Base-by-base conservation (phyloP, 768 basidiomycete genomes). In the Hygrophoropsis aurantiaca region DNA sequence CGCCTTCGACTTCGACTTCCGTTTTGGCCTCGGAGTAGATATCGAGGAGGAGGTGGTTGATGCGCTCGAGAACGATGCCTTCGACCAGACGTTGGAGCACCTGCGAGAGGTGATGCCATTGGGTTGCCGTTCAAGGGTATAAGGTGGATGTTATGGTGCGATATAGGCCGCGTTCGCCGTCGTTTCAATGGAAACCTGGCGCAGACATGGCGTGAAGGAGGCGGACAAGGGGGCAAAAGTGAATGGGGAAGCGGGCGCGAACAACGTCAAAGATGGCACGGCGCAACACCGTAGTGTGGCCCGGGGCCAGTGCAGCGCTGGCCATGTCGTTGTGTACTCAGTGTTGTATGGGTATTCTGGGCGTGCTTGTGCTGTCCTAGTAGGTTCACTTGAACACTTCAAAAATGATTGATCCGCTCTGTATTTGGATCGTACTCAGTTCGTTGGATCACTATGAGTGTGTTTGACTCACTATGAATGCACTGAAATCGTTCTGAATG, bases 141-240 rank as follows among this genome's bases (percentile, higher is more conserved):
- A 82, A 74, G 2, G 84, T 85, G 3, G 88, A 88, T 37, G 82
- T 88, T 49, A 93, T 80, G 5, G 93, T 90, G 27, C 93, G 82
- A 61, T 91, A 90, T 23, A 94, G 71, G 6, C 93, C 93, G 63
- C 94, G 90, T n/a, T n/a, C n/a, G n/a, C n/a, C n/a, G n/a, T n/a
- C n/a, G n/a, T n/a, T n/a, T n/a, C n/a, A n/a, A n/a, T n/a, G 73
- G 63, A 83, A 86, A 2, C 85, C 85, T 1, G 77, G 67, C 15
- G 81, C 84, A 5, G 80, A 81, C 74, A 92, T 80, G 2, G 87
- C 71, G 6, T 85, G 78, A 1, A 90, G 74, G 5, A 91, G 71
- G 6, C 77, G 76, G 24, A 87, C 60, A 24, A 91, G 74, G 0
- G 82, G 78, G n/a, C 72, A 70, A 49, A 83, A 72, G 40, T 88